phyloP scores from a whole-genome alignment of 805 yeast genomes.

The Jamesozyma lodderae region DNA sequence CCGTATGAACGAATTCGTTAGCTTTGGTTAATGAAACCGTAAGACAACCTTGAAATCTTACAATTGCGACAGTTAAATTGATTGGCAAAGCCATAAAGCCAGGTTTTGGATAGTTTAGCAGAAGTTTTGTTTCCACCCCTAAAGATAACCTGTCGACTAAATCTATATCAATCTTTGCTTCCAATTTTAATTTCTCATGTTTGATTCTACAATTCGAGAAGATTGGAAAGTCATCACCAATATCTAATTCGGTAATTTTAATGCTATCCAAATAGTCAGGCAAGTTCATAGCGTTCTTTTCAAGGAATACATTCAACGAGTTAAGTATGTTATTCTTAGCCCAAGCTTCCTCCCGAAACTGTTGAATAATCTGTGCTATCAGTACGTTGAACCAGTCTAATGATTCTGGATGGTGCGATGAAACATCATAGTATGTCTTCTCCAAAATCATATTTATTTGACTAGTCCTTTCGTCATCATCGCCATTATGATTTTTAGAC shows the following conservation, averaged over 20 bases:
- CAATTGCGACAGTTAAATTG: conserved; percentile 74
- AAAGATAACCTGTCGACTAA: conserved; percentile 77
- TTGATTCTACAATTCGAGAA: conserved; percentile 85
- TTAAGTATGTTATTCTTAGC: conserved; percentile 76
- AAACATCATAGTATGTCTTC: conserved; percentile 86
- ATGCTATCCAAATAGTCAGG: conserved; percentile 79
- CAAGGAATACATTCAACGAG: conserved; percentile 59
- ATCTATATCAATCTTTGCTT: conserved; percentile 88
- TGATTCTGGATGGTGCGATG: conserved; percentile 79
- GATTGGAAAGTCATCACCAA: conserved; percentile 93
- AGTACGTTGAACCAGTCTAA: conserved; percentile 95
- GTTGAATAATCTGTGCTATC: conserved; percentile 82
- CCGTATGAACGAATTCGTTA: conserved; percentile 23
- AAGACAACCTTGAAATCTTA: conserved; percentile 82
- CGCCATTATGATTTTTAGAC: conserved; percentile 9
- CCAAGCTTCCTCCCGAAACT: conserved; percentile 82
- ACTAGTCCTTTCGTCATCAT: conserved; percentile 20
- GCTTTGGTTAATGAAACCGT: conserved; percentile 56
- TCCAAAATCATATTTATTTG: conserved; percentile 54
- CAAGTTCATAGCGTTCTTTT: conserved; percentile 34
- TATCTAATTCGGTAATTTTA: conserved; percentile 72
- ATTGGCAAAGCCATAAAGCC: conserved; percentile 83
- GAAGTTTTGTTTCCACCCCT: conserved; percentile 71
- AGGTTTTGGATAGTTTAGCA: conserved; percentile 76
- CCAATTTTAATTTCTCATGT: conserved; percentile 44